Evolutionary conservation across 306 rosid genomes (phyloP).

Genomic region (Prunus davidiana): DNA sequence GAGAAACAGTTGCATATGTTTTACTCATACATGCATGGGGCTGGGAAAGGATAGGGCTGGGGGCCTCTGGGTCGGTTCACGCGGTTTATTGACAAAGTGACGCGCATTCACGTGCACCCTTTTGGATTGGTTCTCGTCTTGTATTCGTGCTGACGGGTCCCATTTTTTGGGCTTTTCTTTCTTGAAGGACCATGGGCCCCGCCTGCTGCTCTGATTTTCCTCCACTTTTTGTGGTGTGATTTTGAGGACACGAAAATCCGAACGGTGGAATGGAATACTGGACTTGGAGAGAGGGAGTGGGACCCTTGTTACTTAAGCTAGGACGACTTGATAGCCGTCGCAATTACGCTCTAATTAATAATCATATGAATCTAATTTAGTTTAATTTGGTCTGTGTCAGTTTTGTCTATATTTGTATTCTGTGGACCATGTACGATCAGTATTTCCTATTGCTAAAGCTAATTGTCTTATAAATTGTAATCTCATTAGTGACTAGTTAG

Average conservation of each 20-base stretch:
- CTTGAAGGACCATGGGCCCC: neutral
- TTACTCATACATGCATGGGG: neutral
- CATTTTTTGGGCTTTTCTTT: neutral
- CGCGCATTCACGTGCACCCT: slow-evolving; percentile 44
- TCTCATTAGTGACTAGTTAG: too few relatives aligned
- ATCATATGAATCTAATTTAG: too few relatives aligned
- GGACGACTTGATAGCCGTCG: neutral
- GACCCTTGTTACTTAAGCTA: neutral
- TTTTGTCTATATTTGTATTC: too few relatives aligned
- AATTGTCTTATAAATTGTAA: too few relatives aligned
- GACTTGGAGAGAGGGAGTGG: neutral
- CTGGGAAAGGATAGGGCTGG: neutral
- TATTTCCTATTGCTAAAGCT: too few relatives aligned
- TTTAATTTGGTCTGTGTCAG: too few relatives aligned
- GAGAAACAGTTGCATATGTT: slow-evolving; percentile 17
- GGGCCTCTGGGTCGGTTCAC: slow-evolving; percentile 18
- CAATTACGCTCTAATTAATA: slow-evolving; percentile 1
- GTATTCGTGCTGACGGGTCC: slow-evolving; percentile 6
- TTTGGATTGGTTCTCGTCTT: neutral
- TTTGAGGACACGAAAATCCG: neutral
- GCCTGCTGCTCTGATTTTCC: neutral
- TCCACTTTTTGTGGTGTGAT: neutral
- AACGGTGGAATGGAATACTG: neutral
- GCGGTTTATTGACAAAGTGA: slow-evolving; percentile 39
- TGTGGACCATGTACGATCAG: too few relatives aligned